A percentile compares a stretch with the other conserved stretches of the same genome.
phyloP scores from a whole-genome alignment of 805 yeast species.

The Saccharomycopsis sp. region DNA sequence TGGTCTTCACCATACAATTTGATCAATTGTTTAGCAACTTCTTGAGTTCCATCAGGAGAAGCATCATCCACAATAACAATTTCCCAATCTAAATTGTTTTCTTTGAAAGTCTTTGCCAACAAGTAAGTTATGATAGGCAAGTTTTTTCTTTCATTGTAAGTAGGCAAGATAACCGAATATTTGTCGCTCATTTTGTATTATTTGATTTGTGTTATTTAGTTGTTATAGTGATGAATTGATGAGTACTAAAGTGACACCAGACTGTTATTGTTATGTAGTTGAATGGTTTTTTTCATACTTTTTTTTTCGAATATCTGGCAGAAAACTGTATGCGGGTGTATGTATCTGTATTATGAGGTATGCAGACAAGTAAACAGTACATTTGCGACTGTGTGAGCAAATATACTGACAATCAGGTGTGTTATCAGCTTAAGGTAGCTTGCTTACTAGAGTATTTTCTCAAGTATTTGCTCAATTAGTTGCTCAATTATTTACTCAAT shows the following conservation, averaged over 20 bases:
- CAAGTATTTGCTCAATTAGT: too few relatives aligned
- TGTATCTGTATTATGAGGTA: not conserved
- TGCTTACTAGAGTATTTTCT: too few relatives aligned
- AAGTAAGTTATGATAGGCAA: slow-evolving; percentile 66
- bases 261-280: not conserved
- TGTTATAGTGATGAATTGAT: too few relatives aligned
- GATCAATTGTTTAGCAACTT: slow-evolving; percentile 55
- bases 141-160: slow-evolving; percentile 67
- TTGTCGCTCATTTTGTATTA: slow-evolving; percentile 35
- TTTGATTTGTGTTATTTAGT: too few relatives aligned
- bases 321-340: not conserved
- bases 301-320: not conserved
- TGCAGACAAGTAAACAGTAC: not conserved
- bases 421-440: too few relatives aligned
- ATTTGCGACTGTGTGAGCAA: not conserved
- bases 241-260: too few relatives aligned
- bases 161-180: slow-evolving; percentile 70
- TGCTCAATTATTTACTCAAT: too few relatives aligned
- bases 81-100: slow-evolving; percentile 60
- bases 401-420: too few relatives aligned
- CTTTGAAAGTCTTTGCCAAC: slow-evolving; percentile 59
- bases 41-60: slow-evolving; percentile 80
- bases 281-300: not conserved
- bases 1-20: slow-evolving; percentile 52
- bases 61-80: slow-evolving; percentile 71